A percentile compares a stretch with the other conserved stretches of the same genome.
phyloP scores from a whole-genome alignment of 352 stramenopile species.

The Phytophthora boehmeriae region DNA sequence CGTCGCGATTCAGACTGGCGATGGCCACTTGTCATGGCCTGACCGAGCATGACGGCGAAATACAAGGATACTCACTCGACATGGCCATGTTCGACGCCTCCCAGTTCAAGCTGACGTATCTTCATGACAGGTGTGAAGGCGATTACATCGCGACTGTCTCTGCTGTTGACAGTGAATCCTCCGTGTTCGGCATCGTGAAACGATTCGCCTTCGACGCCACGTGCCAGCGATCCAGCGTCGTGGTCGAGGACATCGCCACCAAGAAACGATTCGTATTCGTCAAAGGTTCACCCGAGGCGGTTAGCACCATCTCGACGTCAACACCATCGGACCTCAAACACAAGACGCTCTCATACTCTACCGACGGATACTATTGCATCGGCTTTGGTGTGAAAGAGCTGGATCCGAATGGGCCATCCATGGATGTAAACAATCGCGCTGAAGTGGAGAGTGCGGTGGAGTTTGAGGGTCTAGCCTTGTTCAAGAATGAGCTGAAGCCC shows the following conservation, averaged over 20 bases:
- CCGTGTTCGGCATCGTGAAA: constrained; percentile 46
- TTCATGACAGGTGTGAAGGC: constrained; percentile 27
- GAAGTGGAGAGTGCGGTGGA: constrained; percentile 61
- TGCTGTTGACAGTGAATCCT: neutral
- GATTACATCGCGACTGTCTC: constrained; percentile 34
- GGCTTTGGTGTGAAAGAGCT: constrained; percentile 45
- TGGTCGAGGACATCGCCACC: constrained; percentile 47
- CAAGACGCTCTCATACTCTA: constrained; percentile 47
- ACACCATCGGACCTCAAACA: constrained; percentile 60
- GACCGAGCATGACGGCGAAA: constrained; percentile 32
- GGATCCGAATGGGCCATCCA: neutral
- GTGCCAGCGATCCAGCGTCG: constrained; percentile 51
- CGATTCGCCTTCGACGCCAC: constrained; percentile 57
- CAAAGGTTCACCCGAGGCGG: constrained; percentile 60
- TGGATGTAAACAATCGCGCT: constrained; percentile 32
- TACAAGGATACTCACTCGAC: constrained; percentile 58
- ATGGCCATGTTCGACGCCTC: constrained; percentile 55
- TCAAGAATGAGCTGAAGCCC: constrained; percentile 84
- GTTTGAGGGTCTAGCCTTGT: constrained; percentile 80
- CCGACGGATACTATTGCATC: constrained; percentile 73
- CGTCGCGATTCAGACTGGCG: constrained; percentile 26
- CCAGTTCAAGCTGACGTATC: constrained; percentile 27
- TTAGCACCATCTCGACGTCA: constrained; percentile 28
- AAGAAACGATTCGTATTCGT: constrained; percentile 46
- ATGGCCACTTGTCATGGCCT: constrained; percentile 61